A percentile compares a stretch with the other conserved stretches of the same genome.
Evolutionary conservation across 441 rosid species (phyloP).

Genomic region (Jatropha multifida): DNA sequence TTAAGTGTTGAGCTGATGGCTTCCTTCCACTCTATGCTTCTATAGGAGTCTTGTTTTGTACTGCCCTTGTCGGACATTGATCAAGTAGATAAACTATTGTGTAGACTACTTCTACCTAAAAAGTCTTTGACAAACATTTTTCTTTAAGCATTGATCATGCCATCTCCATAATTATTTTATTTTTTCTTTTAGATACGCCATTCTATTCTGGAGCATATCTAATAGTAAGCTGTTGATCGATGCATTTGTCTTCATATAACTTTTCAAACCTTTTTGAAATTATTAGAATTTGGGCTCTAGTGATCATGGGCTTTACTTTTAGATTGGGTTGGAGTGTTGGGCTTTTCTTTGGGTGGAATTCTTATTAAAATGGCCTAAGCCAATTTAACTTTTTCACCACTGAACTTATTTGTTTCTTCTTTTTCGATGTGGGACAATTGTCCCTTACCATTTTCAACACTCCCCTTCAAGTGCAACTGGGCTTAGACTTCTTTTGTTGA

Average conservation of each 20-base stretch:
- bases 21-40: not conserved
- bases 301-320: no score
- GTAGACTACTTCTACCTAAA: not conserved
- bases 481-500: no score
- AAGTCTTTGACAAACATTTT: not conserved
- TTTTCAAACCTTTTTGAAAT: not conserved
- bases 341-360: no score
- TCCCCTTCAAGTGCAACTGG: no score
- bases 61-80: not conserved
- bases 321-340: no score
- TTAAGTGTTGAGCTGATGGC: no score
- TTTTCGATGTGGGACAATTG: no score
- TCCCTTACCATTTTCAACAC: no score
- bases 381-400: no score
- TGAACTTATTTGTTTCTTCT: no score
- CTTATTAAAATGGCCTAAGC: no score
- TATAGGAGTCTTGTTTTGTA: not conserved
- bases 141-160: not conserved
- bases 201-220: conserved; percentile 14
- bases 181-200: conserved; percentile 11
- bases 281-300: no score
- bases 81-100: not conserved
- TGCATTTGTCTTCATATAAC: conserved; percentile 3
- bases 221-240: not conserved
- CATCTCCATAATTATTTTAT: conserved; percentile 9